Evolutionary conservation across 2,329 filamentous ascomycete genomes (phyloP), one percentile per base, ranked within the genome.

Genomic region (Paecilomyces niveus): DNA sequence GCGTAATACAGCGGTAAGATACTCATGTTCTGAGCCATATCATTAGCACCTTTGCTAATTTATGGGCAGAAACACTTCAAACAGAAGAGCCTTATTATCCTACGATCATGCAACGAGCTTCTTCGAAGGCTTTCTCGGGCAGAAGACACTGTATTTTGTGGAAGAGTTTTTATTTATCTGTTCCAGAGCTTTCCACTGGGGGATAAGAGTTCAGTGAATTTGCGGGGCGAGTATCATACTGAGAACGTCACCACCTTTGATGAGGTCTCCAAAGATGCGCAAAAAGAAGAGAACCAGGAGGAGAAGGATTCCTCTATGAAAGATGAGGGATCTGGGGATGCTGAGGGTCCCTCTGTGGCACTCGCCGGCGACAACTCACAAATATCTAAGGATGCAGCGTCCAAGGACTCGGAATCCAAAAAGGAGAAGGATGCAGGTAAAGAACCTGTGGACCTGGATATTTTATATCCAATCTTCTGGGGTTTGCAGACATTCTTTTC

Each of bases 171-270:
- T 74, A 97, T 99, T 63, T 99, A 97, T 74, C 85, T 99, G 70
- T 99, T 97, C 74, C 94, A 99, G 73, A 96, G 92, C 72, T 97
- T 99, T 68, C 94, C 94, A 1, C 81, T 99, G 0, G 93, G 93
- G 32, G 95, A 99, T 74, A 94, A 93, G 72, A 97, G 94, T 72
- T 97, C 94, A 0, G 94, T 99, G 54, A 99, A 99, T 69, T 81
- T 97, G 45, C 85, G 94, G 55, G 94, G 94, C 65, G 93, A 97
- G 76, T 99, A 94, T 65, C 94, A 99, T 69, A 85, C 89, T 26
- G 94, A 97, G 68, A 99, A 99, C 78, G 85, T 92, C 57, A 99
- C 95, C 1, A 86, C 84, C 0, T 99, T 86, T 68, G 90, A 96
- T 68, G 81, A 86, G 33, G 75, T 79, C 6, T 65, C 75, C 1